Percentiles rank a stretch among this genome's conserved stretches.
Evolutionary conservation across 768 basidiomycete genomes (phyloP).

Genomic region (Phlebiopsis flavidoalba): DNA sequence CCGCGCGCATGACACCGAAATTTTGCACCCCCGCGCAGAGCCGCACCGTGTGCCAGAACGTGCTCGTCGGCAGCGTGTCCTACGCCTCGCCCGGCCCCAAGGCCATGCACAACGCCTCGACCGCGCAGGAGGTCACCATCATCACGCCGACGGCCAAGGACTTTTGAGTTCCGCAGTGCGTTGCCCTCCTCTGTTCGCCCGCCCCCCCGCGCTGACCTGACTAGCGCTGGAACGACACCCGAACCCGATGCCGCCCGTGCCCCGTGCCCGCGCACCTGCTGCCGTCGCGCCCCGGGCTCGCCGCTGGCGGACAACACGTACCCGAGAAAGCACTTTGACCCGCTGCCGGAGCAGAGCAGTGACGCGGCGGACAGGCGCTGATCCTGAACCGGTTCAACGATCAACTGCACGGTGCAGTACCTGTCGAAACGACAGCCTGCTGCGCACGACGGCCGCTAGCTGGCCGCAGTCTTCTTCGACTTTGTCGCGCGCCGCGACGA

Average conservation of each 20-base stretch:
- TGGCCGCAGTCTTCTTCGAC: constrained; percentile 67
- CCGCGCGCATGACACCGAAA: not conserved
- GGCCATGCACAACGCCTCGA: constrained; percentile 75
- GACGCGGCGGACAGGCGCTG: constrained; percentile 73
- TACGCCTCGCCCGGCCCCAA: constrained; percentile 72
- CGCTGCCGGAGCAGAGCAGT: constrained; percentile 65
- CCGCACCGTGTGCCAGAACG: constrained; percentile 69
- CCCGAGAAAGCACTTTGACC: constrained; percentile 49
- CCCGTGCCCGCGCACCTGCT: constrained; percentile 27
- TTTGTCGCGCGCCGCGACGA: constrained; percentile 66
- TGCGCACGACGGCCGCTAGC: constrained; percentile 52
- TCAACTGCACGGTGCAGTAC: constrained; percentile 60
- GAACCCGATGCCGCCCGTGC: constrained; percentile 24
- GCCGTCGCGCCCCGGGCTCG: no score
- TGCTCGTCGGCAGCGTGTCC: constrained; percentile 73
- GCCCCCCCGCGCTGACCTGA: not conserved
- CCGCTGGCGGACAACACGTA: constrained; percentile 3
- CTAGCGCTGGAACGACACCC: constrained; percentile 31
- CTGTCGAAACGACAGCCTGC: constrained; percentile 67
- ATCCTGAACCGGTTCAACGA: constrained; percentile 74
- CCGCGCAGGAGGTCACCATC: constrained; percentile 76
- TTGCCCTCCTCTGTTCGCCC: not conserved
- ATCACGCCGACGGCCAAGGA: constrained; percentile 48
- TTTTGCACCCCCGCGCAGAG: constrained; percentile 27
- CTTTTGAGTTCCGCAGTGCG: constrained; percentile 34